Evolutionary conservation across 2,329 filamentous ascomycete species (phyloP).

Genomic region (Scortechinia acanthostroma): DNA sequence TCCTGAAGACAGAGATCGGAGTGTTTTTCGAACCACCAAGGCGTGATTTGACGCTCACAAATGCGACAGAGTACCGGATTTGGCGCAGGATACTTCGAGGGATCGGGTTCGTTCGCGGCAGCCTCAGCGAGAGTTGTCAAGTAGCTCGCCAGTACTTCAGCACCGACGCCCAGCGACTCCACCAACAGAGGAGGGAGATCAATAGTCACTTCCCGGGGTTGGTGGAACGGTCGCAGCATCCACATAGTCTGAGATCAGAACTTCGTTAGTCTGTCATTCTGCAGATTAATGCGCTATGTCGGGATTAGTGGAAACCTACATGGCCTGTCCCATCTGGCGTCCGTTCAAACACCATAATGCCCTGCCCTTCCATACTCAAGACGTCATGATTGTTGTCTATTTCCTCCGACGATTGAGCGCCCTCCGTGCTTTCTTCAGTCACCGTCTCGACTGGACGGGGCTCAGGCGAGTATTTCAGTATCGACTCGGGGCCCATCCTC

Average conservation of each 20-base stretch:
- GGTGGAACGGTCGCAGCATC: conserved; percentile 92
- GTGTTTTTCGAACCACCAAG: conserved; percentile 99
- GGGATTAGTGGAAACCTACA: conserved; percentile 55
- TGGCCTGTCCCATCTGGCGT: conserved; percentile 81
- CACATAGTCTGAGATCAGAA: conserved; percentile 76
- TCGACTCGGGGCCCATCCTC: conserved; percentile 62
- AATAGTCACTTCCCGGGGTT: conserved; percentile 87
- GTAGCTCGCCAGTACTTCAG: conserved; percentile 89
- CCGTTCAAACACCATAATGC: conserved; percentile 95
- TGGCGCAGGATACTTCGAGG: conserved; percentile 67
- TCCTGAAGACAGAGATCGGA: conserved; percentile 93
- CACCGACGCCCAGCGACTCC: conserved; percentile 86
- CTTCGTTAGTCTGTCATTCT: not conserved
- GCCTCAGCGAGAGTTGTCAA: conserved; percentile 82
- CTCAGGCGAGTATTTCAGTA: conserved; percentile 36
- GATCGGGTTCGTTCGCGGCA: conserved; percentile 62
- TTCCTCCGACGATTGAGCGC: conserved; percentile 25
- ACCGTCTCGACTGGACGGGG: conserved; percentile 13
- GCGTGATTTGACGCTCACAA: conserved; percentile 91
- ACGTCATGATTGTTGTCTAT: conserved; percentile 35
- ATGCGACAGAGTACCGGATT: conserved; percentile 87
- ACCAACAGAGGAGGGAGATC: conserved; percentile 84
- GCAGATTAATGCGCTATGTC: conserved; percentile 1
- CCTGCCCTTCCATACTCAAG: conserved; percentile 85
- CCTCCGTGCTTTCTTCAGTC: conserved; percentile 17